phyloP scores from a whole-genome alignment of 805 yeast species.

The Starmerella floris region DNA sequence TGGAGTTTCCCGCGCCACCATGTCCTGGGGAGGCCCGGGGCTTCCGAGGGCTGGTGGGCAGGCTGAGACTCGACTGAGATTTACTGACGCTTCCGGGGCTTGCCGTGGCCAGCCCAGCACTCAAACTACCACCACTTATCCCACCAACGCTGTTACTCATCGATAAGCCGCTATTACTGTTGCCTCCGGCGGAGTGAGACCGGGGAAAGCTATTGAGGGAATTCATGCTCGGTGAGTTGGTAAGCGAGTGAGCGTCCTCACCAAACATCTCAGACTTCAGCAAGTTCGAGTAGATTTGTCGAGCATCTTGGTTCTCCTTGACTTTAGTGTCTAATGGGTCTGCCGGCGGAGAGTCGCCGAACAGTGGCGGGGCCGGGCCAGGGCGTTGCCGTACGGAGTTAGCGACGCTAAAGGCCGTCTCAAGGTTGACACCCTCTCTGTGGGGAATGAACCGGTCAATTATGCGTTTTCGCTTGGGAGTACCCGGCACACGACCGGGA shows the following conservation, averaged over 20 bases:
- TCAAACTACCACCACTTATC: not conserved
- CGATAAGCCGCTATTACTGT: not conserved
- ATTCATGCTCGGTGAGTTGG: not conserved
- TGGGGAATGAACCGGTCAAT: constrained; percentile 75
- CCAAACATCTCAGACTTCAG: constrained; percentile 86
- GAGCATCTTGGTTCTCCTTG: constrained; percentile 48
- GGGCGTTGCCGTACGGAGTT: constrained; percentile 29
- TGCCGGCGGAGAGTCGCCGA: not conserved
- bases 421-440: constrained; percentile 72
- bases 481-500: not conserved
- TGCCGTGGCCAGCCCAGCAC: not conserved
- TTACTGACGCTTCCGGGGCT: not conserved
- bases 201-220: not conserved
- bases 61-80: constrained; percentile 10
- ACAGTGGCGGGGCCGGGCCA: not conserved
- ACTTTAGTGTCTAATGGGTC: constrained; percentile 27
- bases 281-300: constrained; percentile 72
- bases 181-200: not conserved
- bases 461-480: not conserved
- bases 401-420: constrained; percentile 62
- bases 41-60: constrained; percentile 13
- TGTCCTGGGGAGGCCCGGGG: not conserved
- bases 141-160: not conserved
- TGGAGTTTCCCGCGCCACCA: constrained; percentile 28
- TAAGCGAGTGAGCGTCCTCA: not conserved